Conservation (phyloP, 495 filamentous ascomycete species). For the Parachaetomium inaequale region DNA sequence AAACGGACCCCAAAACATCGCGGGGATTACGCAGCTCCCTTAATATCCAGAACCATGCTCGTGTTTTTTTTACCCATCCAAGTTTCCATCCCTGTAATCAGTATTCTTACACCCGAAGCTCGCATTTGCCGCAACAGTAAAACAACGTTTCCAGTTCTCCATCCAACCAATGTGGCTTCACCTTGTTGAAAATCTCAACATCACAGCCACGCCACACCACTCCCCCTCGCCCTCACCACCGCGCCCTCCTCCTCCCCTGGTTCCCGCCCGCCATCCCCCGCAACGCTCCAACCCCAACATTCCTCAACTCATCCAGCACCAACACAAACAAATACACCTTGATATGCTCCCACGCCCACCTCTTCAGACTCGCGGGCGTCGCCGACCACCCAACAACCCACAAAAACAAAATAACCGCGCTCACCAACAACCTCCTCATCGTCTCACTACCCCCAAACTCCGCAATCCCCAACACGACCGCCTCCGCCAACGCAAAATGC, state of each 20-base stretch:
- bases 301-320: constrained; percentile 21
- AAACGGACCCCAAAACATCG: too few species aligned
- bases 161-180: too few species aligned
- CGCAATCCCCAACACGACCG: constrained; percentile 4
- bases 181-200: too few species aligned
- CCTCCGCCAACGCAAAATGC: background rate
- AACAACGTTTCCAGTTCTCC: too few species aligned
- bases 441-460: constrained; percentile 17
- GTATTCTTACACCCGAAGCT: too few species aligned
- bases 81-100: too few species aligned
- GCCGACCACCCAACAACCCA: constrained; percentile 22
- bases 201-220: too few species aligned
- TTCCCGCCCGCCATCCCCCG: background rate
- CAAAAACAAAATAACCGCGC: background rate
- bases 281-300: background rate
- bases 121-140: too few species aligned
- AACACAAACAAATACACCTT: constrained; percentile 17
- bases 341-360: constrained; percentile 24
- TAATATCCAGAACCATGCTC: too few species aligned
- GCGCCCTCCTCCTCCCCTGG: background rate
- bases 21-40: too few species aligned
- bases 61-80: too few species aligned
- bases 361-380: constrained; percentile 18
- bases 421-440: constrained; percentile 15
- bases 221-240: background rate